These are phyloP conservation scores for Kwoniella dejecticola DNA, from an alignment of 768 basidiomycete genomes.

Conservation along the genomic window DNA sequence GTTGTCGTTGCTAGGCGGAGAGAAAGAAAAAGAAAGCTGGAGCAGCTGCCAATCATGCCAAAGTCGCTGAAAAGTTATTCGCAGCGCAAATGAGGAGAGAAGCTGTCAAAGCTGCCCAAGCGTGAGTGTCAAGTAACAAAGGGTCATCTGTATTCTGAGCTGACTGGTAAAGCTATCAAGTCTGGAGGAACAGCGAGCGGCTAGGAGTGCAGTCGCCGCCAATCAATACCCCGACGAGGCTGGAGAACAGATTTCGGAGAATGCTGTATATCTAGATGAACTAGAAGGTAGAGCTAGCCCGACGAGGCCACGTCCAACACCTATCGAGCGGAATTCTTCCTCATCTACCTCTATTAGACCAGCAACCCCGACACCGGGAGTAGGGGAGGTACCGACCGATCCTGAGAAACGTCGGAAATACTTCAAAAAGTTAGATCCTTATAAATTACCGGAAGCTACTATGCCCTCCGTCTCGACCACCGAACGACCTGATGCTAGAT, in stretches of 20 bases:
- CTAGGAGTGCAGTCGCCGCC: constrained; percentile 27
- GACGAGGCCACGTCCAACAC: constrained; percentile 25
- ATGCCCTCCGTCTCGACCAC: constrained; percentile 49
- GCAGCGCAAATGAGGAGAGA: constrained; percentile 90
- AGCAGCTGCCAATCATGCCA: constrained; percentile 79
- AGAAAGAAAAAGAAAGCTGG: constrained; percentile 88
- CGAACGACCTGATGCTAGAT: constrained; percentile 73
- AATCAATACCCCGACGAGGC: constrained; percentile 39
- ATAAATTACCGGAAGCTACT: constrained; percentile 76
- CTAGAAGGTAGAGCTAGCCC: constrained; percentile 59
- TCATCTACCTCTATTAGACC: neutral
- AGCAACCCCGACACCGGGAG: constrained; percentile 2
- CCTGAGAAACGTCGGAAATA: constrained; percentile 54
- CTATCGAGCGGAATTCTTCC: constrained; percentile 21
- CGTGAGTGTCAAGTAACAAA: constrained; percentile 41
- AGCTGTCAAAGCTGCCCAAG: constrained; percentile 67
- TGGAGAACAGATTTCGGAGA: constrained; percentile 64
- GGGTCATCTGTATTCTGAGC: neutral
- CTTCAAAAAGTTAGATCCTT: constrained; percentile 69
- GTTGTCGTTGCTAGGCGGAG: constrained; percentile 64
- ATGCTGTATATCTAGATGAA: constrained; percentile 87
- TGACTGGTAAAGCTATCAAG: constrained; percentile 9
- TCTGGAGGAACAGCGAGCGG: constrained; percentile 31
- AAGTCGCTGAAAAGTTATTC: constrained; percentile 85
- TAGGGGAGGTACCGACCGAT: constrained; percentile 56